phyloP scores from a whole-genome alignment of 768 basidiomycete genomes.

The Auricularia heimuer region DNA sequence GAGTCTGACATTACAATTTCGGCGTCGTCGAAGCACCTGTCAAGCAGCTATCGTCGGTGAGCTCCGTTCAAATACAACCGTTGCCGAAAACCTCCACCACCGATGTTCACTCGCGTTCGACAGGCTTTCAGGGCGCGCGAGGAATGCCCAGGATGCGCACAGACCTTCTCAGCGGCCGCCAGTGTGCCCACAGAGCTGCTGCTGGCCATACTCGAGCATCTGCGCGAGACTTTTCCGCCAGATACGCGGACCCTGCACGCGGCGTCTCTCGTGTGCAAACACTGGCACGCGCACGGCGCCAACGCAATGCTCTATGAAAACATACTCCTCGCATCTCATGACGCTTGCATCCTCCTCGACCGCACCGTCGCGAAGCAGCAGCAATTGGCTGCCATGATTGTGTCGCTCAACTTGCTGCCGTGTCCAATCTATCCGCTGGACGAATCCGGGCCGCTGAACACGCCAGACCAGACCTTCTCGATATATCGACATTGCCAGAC shows the following conservation, averaged over 20 bases:
- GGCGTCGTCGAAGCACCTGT: no score
- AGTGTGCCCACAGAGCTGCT: not conserved
- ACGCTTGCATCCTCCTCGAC: not conserved
- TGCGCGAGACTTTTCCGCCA: not conserved
- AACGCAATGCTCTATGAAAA: not conserved
- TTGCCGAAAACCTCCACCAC: no score
- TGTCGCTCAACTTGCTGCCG: not conserved
- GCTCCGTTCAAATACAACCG: no score
- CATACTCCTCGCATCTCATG: not conserved
- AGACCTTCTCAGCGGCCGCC: not conserved
- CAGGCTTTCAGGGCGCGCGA: not conserved
- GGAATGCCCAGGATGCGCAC: not conserved
- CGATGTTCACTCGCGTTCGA: no score
- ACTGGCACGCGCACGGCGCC: not conserved
- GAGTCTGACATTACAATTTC: no score
- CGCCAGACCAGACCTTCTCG: not conserved
- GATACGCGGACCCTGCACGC: not conserved
- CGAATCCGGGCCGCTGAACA: not conserved
- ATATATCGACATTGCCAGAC: not conserved
- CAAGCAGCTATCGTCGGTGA: no score
- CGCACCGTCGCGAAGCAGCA: not conserved
- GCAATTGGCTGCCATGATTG: not conserved
- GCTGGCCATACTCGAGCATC: not conserved
- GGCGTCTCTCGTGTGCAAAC: not conserved
- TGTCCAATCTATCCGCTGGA: not conserved